phyloP scores from a whole-genome alignment of 2,329 filamentous ascomycete species.

The Fusarium falciforme region DNA sequence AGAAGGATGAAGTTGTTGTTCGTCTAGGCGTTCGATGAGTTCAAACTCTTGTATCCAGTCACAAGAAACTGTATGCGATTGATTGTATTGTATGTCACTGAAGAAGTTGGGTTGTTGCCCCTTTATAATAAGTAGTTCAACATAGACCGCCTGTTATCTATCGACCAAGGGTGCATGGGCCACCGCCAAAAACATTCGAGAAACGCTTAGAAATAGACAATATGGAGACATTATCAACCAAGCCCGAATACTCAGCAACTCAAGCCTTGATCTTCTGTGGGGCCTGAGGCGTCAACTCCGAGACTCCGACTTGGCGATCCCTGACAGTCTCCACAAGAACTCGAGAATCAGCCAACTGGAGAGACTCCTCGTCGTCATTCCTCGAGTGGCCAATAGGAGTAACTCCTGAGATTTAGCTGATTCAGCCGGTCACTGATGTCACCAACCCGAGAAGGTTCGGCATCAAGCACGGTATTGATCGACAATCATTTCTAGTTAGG shows the following conservation, averaged over 20 bases:
- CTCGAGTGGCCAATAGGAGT: not conserved
- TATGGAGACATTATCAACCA: not conserved
- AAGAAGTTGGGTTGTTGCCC: not conserved
- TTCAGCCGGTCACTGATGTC: not conserved
- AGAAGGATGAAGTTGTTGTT: not conserved
- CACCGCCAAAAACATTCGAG: not conserved
- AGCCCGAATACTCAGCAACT: not conserved
- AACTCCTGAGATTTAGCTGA: not conserved
- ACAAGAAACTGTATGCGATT: not conserved
- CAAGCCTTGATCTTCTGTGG: not conserved
- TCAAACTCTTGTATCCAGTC: not conserved
- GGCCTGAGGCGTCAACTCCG: not conserved
- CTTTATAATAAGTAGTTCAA: not conserved
- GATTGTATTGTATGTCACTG: not conserved
- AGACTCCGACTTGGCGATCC: not conserved
- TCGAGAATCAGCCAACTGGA: not conserved
- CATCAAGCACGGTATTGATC: not conserved
- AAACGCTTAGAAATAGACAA: not conserved
- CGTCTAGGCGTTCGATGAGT: not conserved
- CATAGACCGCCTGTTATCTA: not conserved
- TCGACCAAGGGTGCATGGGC: not conserved
- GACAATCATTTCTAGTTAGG: not conserved
- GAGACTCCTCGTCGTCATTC: not conserved
- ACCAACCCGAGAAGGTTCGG: not conserved
- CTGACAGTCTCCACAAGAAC: not conserved